A percentile compares a stretch with the other conserved stretches of the same genome.
Evolutionary conservation across 345 rosid species (phyloP).

Genomic region (Brassica nigra): DNA sequence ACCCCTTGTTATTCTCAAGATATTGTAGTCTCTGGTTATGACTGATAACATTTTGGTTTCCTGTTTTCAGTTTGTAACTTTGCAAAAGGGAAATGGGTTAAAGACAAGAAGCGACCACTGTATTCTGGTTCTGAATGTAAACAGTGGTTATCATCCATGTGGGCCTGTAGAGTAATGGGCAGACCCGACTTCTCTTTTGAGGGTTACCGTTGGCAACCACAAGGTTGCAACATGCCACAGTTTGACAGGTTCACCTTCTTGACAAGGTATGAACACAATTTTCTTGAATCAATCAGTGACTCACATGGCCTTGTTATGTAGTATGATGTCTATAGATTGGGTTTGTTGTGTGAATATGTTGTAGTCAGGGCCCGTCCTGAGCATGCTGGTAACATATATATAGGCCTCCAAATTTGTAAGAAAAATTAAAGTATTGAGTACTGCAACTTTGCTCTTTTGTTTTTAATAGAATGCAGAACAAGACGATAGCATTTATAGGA

Average conservation of each 20-base stretch:
- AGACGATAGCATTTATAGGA: slow-evolving; percentile 80
- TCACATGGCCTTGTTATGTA: background rate
- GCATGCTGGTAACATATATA: no score
- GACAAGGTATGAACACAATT: slow-evolving; percentile 46
- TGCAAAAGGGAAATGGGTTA: slow-evolving; percentile 71
- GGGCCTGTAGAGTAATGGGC: slow-evolving; percentile 71
- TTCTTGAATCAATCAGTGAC: background rate
- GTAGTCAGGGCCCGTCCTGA: background rate
- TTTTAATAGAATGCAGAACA: slow-evolving; percentile 64
- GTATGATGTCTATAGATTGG: background rate
- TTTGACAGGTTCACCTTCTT: slow-evolving; percentile 67
- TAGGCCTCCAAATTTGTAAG: background rate
- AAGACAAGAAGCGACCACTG: slow-evolving; percentile 53
- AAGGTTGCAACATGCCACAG: slow-evolving; percentile 64
- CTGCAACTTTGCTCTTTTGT: background rate
- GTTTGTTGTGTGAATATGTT: background rate
- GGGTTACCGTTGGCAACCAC: slow-evolving; percentile 74
- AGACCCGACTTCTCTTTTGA: slow-evolving; percentile 77
- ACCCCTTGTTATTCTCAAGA: background rate
- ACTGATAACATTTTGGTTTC: slow-evolving; percentile 15
- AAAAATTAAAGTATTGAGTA: background rate
- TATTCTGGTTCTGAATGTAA: slow-evolving; percentile 69
- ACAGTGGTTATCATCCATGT: slow-evolving; percentile 71
- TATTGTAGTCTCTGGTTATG: background rate
- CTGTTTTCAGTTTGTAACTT: slow-evolving; percentile 59